Percentiles rank a stretch among this genome's conserved stretches.
Evolutionary conservation across 1,139 yeast species (phyloP).

Genomic region (Lodderomyces jiufengensis): DNA sequence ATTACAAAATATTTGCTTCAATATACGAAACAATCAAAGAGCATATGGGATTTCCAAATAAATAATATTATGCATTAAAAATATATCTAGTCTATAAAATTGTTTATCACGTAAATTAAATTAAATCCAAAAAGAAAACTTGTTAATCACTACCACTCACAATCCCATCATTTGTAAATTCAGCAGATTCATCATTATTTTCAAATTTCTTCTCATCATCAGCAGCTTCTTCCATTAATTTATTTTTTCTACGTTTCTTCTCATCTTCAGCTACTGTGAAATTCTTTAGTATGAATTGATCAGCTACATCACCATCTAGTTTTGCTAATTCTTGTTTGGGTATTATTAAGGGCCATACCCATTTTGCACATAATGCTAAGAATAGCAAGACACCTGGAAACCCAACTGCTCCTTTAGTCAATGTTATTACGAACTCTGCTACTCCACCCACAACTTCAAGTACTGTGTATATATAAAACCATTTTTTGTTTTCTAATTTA

Average conservation of each 20-base stretch:
- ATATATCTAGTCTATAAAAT: no score
- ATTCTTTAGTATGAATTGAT: slow-evolving; percentile 44
- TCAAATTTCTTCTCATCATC: slow-evolving; percentile 10
- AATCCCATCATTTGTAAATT: slow-evolving; percentile 4
- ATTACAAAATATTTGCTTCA: no score
- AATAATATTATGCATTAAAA: no score
- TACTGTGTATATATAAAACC: slow-evolving; percentile 52
- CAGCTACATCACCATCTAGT: slow-evolving; percentile 75
- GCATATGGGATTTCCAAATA: no score
- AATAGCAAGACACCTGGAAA: slow-evolving; percentile 76
- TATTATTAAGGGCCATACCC: slow-evolving; percentile 67
- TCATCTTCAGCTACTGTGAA: slow-evolving; percentile 22
- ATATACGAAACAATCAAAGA: no score
- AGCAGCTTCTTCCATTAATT: slow-evolving; percentile 4
- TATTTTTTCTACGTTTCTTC: slow-evolving; percentile 9
- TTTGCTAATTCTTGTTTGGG: slow-evolving; percentile 55
- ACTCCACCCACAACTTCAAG: slow-evolving; percentile 67
- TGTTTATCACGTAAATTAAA: no score
- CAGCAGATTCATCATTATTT: slow-evolving; percentile 7
- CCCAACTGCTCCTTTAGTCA: slow-evolving; percentile 89
- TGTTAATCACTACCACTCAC: slow-evolving; percentile 1
- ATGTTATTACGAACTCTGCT: slow-evolving; percentile 81
- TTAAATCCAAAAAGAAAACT: not conserved
- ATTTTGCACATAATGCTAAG: slow-evolving; percentile 57
- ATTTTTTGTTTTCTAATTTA: slow-evolving; percentile 36